Conservation (phyloP, 495 filamentous ascomycete genomes). For the Neurospora sp. region DNA sequence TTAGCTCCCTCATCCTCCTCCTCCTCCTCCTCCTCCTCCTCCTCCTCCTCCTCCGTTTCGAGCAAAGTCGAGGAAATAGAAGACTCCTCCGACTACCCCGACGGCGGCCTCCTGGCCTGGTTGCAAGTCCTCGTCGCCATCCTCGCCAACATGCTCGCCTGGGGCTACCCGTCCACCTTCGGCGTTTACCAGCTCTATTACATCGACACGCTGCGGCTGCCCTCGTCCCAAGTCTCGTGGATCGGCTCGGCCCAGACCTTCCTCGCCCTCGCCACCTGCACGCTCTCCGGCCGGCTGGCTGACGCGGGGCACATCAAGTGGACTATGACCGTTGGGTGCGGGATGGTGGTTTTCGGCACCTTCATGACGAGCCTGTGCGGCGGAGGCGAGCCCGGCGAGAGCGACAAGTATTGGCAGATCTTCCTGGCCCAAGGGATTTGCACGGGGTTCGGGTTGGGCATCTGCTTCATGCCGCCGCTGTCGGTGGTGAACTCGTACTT, state of each 20-base stretch:
- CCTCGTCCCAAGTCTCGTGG: conserved; percentile 33
- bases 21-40: background rate
- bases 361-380: conserved; percentile 32
- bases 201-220: conserved; percentile 29
- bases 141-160: conserved; percentile 31
- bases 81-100: conserved; percentile 19
- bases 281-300: conserved; percentile 28
- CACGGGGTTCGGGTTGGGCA: conserved; percentile 31
- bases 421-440: conserved; percentile 34
- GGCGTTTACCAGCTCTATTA: conserved; percentile 40
- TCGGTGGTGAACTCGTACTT: conserved; percentile 33
- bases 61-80: background rate
- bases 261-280: conserved; percentile 29
- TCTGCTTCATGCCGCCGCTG: conserved; percentile 35
- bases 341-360: conserved; percentile 30
- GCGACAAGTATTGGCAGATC: conserved; percentile 30
- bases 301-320: conserved; percentile 32
- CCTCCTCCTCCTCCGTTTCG: background rate
- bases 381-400: background rate
- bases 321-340: conserved; percentile 23
- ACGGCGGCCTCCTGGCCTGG: conserved; percentile 34
- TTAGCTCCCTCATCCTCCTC: background rate
- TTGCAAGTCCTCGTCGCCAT: conserved; percentile 29
- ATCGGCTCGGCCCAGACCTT: conserved; percentile 38
- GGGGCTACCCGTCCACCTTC: conserved; percentile 33